phyloP scores from a whole-genome alignment of 768 basidiomycete species.

The Tulasnella sp. region DNA sequence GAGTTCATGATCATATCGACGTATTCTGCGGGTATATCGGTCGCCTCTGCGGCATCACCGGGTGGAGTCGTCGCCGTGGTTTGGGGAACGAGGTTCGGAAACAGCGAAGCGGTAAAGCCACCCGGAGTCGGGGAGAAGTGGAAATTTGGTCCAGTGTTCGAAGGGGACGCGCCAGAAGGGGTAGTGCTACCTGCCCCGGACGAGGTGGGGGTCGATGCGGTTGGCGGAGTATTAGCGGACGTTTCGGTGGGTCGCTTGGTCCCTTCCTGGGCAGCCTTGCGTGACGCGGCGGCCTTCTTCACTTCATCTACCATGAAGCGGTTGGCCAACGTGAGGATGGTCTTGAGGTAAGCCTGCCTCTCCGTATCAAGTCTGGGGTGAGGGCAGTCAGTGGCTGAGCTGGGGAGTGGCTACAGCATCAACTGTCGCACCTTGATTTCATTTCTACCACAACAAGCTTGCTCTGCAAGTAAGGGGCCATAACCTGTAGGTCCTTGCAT shows the following conservation, averaged over 20 bases:
- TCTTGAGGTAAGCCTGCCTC: neutral
- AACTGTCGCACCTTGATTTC: slow-evolving; percentile 1
- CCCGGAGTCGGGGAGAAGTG: neutral
- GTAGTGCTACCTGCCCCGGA: neutral
- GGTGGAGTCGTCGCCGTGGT: neutral
- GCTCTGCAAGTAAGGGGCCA: slow-evolving; percentile 1
- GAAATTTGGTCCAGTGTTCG: neutral
- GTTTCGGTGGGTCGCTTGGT: neutral
- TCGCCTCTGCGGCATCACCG: neutral
- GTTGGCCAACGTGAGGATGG: neutral
- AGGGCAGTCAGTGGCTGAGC: neutral
- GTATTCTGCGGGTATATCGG: neutral
- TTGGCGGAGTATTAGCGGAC: neutral
- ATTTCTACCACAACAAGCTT: neutral
- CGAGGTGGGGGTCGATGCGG: neutral
- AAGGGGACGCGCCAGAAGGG: neutral
- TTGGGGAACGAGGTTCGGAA: neutral
- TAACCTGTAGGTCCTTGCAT: neutral
- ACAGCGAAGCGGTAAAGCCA: neutral
- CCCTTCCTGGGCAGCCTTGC: neutral
- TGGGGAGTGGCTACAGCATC: neutral
- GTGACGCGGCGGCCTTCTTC: neutral
- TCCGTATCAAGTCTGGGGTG: neutral
- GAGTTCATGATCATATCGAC: no score
- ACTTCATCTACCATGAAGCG: neutral